Conservation (phyloP, 768 basidiomycete genomes). For the Mycena kentingensis region DNA sequence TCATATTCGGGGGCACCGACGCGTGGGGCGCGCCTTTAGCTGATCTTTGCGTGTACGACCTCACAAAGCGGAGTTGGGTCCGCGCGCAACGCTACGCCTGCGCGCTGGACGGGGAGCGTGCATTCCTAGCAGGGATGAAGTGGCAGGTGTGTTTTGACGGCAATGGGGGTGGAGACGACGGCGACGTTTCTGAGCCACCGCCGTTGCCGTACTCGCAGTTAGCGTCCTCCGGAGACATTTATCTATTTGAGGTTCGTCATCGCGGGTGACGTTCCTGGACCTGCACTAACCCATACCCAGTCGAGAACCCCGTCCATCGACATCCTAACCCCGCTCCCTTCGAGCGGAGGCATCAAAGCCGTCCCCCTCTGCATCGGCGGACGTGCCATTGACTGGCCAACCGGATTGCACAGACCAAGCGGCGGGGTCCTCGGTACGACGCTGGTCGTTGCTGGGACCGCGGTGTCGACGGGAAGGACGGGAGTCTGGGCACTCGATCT, state of each 20-base stretch:
- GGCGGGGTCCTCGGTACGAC: slow-evolving; percentile 18
- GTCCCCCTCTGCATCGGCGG: neutral
- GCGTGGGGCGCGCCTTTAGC: neutral
- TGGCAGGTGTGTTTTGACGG: slow-evolving; percentile 7
- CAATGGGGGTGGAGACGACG: neutral
- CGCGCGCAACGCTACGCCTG: neutral
- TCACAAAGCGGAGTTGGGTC: slow-evolving; percentile 13
- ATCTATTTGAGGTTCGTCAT: slow-evolving; percentile 13
- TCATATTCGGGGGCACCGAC: slow-evolving; percentile 19
- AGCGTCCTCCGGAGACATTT: slow-evolving; percentile 8
- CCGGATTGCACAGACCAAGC: slow-evolving; percentile 10
- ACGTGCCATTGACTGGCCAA: neutral
- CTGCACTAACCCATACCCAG: neutral
- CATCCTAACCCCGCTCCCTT: neutral
- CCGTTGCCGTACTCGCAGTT: slow-evolving; percentile 16
- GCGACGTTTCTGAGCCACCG: neutral
- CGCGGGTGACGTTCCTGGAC: neutral
- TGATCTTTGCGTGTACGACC: slow-evolving; percentile 21
- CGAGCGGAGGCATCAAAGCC: neutral
- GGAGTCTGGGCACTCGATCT: slow-evolving; percentile 20
- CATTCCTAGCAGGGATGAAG: slow-evolving; percentile 3
- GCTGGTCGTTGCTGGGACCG: slow-evolving; percentile 18
- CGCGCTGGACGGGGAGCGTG: neutral
- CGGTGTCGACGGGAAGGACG: neutral
- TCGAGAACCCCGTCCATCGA: slow-evolving; percentile 7